Evolutionary conservation across 73 alveolate genomes (phyloP).

Genomic region (Halteria grandinella): DNA sequence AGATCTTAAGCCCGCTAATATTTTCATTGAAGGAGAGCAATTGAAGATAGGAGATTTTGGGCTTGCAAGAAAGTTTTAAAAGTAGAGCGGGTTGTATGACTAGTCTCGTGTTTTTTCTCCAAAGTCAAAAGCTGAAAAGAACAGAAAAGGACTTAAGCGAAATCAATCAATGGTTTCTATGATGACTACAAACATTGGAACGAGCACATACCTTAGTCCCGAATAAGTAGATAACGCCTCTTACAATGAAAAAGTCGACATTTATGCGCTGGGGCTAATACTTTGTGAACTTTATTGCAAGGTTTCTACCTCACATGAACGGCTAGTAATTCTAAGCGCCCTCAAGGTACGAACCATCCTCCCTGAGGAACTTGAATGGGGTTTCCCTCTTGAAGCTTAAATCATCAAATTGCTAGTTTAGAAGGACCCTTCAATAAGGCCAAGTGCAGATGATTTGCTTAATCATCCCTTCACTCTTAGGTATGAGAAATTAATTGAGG

Average conservation of each 20-base stretch:
- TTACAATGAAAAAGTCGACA: slow-evolving; percentile 90
- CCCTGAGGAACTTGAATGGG: slow-evolving; percentile 25
- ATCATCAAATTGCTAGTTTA: slow-evolving; percentile 24
- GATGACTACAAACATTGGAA: slow-evolving; percentile 70
- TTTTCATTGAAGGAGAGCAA: slow-evolving; percentile 77
- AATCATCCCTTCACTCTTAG: no score
- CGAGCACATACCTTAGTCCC: slow-evolving; percentile 84
- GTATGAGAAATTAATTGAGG: no score
- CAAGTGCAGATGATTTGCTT: slow-evolving; percentile 56
- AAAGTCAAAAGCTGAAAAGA: not conserved
- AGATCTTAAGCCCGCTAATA: slow-evolving; percentile 90
- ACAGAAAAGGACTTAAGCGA: slow-evolving; percentile 12
- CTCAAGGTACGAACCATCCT: slow-evolving; percentile 50
- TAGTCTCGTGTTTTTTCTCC: slow-evolving; percentile 22
- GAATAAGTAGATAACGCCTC: slow-evolving; percentile 74
- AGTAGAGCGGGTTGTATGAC: no score
- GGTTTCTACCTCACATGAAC: slow-evolving; percentile 78
- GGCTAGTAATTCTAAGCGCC: slow-evolving; percentile 62
- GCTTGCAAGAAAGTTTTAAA: no score
- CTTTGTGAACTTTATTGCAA: slow-evolving; percentile 80
- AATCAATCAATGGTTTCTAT: no score
- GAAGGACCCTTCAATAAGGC: slow-evolving; percentile 54
- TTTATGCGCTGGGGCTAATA: slow-evolving; percentile 88
- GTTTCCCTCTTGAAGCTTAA: slow-evolving; percentile 44
- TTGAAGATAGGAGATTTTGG: slow-evolving; percentile 92